These are phyloP conservation scores for Colletotrichum sojae DNA, from an alignment of 2,329 filamentous ascomycete genomes.

Conservation along the genomic window DNA sequence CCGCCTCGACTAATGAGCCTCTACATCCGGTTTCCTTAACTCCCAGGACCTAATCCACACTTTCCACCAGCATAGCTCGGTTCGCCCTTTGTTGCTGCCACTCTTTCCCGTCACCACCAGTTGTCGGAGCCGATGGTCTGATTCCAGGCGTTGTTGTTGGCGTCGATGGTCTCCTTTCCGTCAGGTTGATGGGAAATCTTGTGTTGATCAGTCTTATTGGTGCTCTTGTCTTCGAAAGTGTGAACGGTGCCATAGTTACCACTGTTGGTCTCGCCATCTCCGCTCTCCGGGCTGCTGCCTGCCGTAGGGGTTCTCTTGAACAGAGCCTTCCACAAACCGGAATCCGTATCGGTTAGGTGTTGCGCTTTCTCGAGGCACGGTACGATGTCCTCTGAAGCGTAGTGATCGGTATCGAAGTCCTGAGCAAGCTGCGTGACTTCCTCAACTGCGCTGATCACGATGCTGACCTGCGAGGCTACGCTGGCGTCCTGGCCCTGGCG, in stretches of 20 bases:
- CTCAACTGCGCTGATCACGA: constrained; percentile 23
- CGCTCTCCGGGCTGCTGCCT: not conserved
- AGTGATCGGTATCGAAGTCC: constrained; percentile 7
- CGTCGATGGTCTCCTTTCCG: too few species aligned
- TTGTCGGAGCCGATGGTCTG: not conserved
- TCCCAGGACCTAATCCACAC: too few species aligned
- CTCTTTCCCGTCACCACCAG: not conserved
- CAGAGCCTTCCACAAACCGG: constrained; percentile 7
- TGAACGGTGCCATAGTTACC: not conserved
- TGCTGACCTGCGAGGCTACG: constrained; percentile 13
- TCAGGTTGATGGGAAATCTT: not conserved
- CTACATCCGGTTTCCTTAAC: too few species aligned
- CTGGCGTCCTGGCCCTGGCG: constrained; percentile 1
- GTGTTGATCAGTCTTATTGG: not conserved
- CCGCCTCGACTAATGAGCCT: not conserved
- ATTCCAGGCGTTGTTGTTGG: not conserved
- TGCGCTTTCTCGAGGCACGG: constrained; percentile 11
- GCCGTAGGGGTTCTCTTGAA: not conserved
- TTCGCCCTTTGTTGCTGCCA: not conserved
- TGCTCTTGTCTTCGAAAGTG: not conserved
- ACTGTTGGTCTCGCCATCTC: not conserved
- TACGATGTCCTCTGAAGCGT: constrained; percentile 14
- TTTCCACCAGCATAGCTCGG: too few species aligned
- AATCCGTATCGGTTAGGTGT: constrained; percentile 5
- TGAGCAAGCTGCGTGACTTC: constrained; percentile 14